phyloP scores from a whole-genome alignment of 2,329 filamentous ascomycete genomes.

The Aspergillus sp. region DNA sequence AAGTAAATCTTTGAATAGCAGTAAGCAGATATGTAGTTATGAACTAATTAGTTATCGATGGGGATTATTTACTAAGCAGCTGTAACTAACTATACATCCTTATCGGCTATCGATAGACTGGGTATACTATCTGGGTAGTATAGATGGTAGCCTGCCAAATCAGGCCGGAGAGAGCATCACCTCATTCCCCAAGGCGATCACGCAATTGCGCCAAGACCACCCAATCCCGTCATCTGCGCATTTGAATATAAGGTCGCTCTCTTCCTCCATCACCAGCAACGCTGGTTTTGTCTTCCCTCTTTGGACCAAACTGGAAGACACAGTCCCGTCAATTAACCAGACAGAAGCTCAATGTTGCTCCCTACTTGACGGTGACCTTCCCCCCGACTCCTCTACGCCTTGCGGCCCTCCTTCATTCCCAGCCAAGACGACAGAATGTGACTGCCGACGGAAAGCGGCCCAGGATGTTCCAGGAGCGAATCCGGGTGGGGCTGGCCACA shows the following conservation, averaged over 20 bases:
- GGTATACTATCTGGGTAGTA: neutral
- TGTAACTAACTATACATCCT: neutral
- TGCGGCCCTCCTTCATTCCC: conserved; percentile 3
- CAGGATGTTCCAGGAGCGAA: conserved; percentile 7
- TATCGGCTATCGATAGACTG: neutral
- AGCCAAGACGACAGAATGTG: conserved; percentile 11
- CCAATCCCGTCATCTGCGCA: conserved; percentile 15
- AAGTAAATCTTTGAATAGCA: neutral
- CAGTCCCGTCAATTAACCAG: neutral
- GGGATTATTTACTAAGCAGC: neutral
- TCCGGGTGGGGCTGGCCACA: conserved; percentile 26
- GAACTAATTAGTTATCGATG: neutral
- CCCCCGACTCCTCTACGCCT: neutral
- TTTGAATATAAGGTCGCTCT: conserved; percentile 31
- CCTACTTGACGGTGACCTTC: neutral
- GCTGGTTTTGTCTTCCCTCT: conserved; percentile 3
- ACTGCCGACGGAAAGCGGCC: conserved; percentile 29
- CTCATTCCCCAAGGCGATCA: conserved; percentile 24
- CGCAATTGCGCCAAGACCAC: conserved; percentile 38
- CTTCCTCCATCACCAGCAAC: conserved; percentile 20
- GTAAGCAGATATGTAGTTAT: too few relatives aligned
- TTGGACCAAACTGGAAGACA: neutral
- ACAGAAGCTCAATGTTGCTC: neutral
- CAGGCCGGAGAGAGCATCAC: conserved; percentile 1
- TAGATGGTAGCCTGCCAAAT: conserved; percentile 5